Percentiles rank a stretch among this genome's conserved stretches.
Evolutionary conservation across 1,139 yeast genomes (phyloP).

Genomic region (Maudiozyma humilis): DNA sequence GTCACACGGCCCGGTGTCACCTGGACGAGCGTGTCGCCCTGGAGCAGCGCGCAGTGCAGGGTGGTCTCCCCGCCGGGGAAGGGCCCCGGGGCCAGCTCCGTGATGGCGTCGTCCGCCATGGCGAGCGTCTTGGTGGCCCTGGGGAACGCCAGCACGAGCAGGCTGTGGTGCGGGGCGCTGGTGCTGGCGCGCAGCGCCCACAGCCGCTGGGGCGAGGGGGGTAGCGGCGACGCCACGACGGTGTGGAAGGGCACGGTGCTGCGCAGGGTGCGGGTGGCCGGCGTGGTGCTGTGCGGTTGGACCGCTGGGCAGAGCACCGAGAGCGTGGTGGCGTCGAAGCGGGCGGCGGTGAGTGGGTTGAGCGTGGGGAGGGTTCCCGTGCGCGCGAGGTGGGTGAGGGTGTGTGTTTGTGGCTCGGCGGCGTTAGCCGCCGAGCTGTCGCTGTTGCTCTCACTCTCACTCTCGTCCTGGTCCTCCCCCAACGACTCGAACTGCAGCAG

Average conservation of each 20-base stretch:
- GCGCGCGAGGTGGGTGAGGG: constrained; percentile 51
- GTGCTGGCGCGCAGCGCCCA: constrained; percentile 57
- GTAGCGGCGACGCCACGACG: constrained; percentile 48
- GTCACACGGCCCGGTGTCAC: background rate
- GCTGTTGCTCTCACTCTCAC: too few species aligned
- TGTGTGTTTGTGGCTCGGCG: too few species aligned
- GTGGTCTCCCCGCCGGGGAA: background rate
- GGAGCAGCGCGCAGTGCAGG: background rate
- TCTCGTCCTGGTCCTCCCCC: constrained; percentile 40
- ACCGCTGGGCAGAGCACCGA: background rate
- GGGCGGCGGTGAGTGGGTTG: constrained; percentile 37
- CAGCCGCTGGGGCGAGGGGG: constrained; percentile 45
- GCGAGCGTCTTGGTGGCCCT: constrained; percentile 23
- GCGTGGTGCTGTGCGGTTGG: too few species aligned
- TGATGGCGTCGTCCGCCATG: constrained; percentile 43
- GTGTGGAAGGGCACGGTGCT: background rate
- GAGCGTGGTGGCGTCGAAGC: background rate
- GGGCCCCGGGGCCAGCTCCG: constrained; percentile 39
- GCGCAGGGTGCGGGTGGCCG: constrained; percentile 12
- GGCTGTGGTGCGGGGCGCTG: constrained; percentile 51
- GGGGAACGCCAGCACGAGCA: constrained; percentile 33
- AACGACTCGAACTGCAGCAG: constrained; percentile 72
- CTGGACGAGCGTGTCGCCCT: background rate
- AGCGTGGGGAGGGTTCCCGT: constrained; percentile 47
- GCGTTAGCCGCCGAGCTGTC: constrained; percentile 13